Evolutionary conservation across 805 yeast species (phyloP).

Genomic region (Yarrowia sp.): DNA sequence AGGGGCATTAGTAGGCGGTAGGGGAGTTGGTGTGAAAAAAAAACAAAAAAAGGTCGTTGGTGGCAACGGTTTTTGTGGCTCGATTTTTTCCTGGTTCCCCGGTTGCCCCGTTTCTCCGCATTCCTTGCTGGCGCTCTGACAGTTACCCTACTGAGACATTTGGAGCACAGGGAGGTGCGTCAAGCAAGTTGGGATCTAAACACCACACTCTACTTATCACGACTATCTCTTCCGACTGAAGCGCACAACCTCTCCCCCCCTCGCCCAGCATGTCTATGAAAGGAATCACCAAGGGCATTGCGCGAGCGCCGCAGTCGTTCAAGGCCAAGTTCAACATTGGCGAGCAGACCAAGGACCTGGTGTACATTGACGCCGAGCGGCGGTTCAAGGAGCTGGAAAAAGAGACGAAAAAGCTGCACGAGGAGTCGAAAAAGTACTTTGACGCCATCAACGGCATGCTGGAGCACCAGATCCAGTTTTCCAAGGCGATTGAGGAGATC

Average conservation of each 20-base stretch:
- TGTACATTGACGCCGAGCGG: conserved; percentile 93
- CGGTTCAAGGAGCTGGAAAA: conserved; percentile 90
- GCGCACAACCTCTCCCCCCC: not conserved
- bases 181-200: not conserved
- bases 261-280: conserved; percentile 73
- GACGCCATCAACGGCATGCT: conserved; percentile 93
- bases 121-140: not conserved
- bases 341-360: conserved; percentile 73
- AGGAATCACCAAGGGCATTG: conserved; percentile 80
- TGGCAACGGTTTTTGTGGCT: no score
- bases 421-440: conserved; percentile 89
- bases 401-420: conserved; percentile 87
- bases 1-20: not conserved
- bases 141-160: conserved; percentile 32
- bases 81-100: not conserved
- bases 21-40: not conserved
- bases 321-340: conserved; percentile 89
- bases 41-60: no score
- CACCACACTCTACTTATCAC: not conserved
- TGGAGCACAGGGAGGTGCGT: conserved; percentile 15
- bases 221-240: no score
- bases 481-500: conserved; percentile 94
- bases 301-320: conserved; percentile 89
- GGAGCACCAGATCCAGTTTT: conserved; percentile 90
- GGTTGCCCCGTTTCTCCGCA: not conserved